Percentiles rank a stretch among this genome's conserved stretches.
Evolutionary conservation across 176 grass and related monocot genomes (phyloP).

Genomic region (bread wheat (Triticum aestivum)): DNA sequence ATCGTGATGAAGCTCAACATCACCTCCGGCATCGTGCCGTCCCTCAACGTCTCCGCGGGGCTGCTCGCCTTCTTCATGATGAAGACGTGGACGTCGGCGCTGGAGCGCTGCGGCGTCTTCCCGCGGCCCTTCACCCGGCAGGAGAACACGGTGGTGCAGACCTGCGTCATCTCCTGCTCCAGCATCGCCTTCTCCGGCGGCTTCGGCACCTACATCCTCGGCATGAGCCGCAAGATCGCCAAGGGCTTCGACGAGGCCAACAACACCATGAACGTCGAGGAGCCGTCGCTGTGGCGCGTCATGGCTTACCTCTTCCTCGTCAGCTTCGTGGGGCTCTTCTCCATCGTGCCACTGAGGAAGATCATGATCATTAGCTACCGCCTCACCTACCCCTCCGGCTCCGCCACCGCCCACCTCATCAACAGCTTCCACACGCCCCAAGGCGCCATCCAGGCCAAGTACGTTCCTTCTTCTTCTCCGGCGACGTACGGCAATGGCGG

Average conservation of each 20-base stretch:
- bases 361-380: constrained; percentile 64
- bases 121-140: constrained; percentile 70
- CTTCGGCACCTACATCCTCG: constrained; percentile 61
- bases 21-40: constrained; percentile 62
- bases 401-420: constrained; percentile 62
- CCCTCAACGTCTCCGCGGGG: constrained; percentile 59
- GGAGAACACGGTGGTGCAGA: constrained; percentile 89
- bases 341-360: constrained; percentile 41
- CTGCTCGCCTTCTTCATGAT: constrained; percentile 79
- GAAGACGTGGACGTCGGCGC: constrained; percentile 59
- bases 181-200: constrained; percentile 66
- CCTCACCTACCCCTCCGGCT: constrained; percentile 52
- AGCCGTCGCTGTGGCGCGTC: constrained; percentile 46
- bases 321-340: constrained; percentile 55
- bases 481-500: too few relatives aligned
- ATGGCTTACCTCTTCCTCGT: constrained; percentile 62
- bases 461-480: background rate
- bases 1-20: constrained; percentile 93
- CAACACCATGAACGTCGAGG: constrained; percentile 49
- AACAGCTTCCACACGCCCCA: constrained; percentile 73
- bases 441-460: constrained; percentile 49
- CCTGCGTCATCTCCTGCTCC: constrained; percentile 81
- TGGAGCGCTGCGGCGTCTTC: constrained; percentile 55
- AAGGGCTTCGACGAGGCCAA: constrained; percentile 44
- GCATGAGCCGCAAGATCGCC: constrained; percentile 56